A percentile compares a stretch with the other conserved stretches of the same genome.
Conservation (phyloP, 2,329 filamentous ascomycete genomes). For the Trichoderma koningii region DNA sequence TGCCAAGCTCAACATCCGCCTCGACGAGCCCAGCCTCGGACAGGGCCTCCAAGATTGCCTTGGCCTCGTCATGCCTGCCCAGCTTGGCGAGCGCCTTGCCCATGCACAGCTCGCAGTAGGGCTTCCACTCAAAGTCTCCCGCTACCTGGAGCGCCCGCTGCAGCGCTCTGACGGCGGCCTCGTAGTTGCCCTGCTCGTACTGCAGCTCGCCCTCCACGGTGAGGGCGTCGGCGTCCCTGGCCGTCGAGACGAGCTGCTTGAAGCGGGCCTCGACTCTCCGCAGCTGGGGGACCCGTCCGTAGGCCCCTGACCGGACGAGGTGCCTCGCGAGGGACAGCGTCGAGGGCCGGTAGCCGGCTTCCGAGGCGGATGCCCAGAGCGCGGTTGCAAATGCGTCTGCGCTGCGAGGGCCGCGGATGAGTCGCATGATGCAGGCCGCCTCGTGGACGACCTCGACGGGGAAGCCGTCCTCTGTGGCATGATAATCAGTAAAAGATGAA, state of each 20-base stretch:
- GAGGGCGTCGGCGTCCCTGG: slow-evolving; percentile 42
- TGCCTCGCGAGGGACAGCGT: slow-evolving; percentile 37
- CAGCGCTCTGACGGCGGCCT: slow-evolving; percentile 32
- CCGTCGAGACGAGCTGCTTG: slow-evolving; percentile 36
- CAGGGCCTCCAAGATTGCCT: slow-evolving; percentile 32
- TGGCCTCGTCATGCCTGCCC: slow-evolving; percentile 33
- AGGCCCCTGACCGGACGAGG: slow-evolving; percentile 31
- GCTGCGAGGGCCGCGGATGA: slow-evolving; percentile 23
- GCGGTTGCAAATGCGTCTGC: slow-evolving; percentile 30
- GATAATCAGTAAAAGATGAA: neutral
- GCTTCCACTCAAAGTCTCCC: slow-evolving; percentile 36
- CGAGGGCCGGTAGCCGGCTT: slow-evolving; percentile 36
- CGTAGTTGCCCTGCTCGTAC: slow-evolving; percentile 33
- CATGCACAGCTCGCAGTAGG: slow-evolving; percentile 34
- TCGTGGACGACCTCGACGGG: slow-evolving; percentile 34
- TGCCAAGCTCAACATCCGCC: slow-evolving; percentile 36
- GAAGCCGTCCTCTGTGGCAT: slow-evolving; percentile 31
- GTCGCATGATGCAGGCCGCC: slow-evolving; percentile 36
- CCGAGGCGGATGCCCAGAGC: slow-evolving; percentile 40
- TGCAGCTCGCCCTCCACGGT: slow-evolving; percentile 39
- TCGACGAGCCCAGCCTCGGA: slow-evolving; percentile 32
- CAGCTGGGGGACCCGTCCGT: slow-evolving; percentile 31
- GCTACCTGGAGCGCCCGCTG: slow-evolving; percentile 34
- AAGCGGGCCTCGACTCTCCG: slow-evolving; percentile 36
- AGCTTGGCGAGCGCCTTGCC: slow-evolving; percentile 34